Evolutionary conservation across 2,329 filamentous ascomycete species (phyloP).

Genomic region (Ophiocordyceps camponoti-floridani): DNA sequence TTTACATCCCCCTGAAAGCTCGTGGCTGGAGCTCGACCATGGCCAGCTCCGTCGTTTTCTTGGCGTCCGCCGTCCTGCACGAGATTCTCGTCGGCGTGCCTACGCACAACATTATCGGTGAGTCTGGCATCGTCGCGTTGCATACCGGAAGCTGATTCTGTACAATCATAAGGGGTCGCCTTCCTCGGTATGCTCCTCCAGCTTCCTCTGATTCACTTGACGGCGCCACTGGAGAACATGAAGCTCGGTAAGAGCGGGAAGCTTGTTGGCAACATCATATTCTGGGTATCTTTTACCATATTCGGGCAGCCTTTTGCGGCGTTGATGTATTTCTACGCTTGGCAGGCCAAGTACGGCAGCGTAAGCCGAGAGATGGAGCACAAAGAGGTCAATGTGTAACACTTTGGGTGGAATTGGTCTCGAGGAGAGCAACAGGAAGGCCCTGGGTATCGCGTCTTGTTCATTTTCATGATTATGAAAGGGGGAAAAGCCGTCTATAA

Average conservation of each 20-base stretch:
- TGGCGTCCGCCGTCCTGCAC: slow-evolving; percentile 75
- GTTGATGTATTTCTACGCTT: slow-evolving; percentile 90
- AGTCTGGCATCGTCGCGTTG: slow-evolving; percentile 6
- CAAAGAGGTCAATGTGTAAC: not conserved
- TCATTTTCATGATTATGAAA: not conserved
- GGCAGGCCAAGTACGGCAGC: slow-evolving; percentile 93
- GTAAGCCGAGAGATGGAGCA: slow-evolving; percentile 32
- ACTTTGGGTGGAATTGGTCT: not conserved
- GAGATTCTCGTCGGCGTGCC: slow-evolving; percentile 87
- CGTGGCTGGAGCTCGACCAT: slow-evolving; percentile 56
- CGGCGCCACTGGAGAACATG: slow-evolving; percentile 62
- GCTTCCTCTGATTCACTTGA: slow-evolving; percentile 70
- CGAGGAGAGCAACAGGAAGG: not conserved
- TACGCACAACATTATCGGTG: slow-evolving; percentile 83
- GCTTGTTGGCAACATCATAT: slow-evolving; percentile 78
- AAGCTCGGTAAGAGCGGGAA: slow-evolving; percentile 52
- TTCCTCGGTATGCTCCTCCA: slow-evolving; percentile 91
- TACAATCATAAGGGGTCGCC: slow-evolving; percentile 49
- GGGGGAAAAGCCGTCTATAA: not conserved
- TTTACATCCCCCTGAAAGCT: slow-evolving; percentile 76
- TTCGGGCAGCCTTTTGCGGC: slow-evolving; percentile 89
- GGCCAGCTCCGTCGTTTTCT: slow-evolving; percentile 70
- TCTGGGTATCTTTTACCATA: slow-evolving; percentile 92
- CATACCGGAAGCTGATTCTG: slow-evolving; percentile 3
- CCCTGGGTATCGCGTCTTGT: not conserved